Base-by-base conservation (phyloP, 176 grass and related monocot genomes). In the Poa annua region DNA sequence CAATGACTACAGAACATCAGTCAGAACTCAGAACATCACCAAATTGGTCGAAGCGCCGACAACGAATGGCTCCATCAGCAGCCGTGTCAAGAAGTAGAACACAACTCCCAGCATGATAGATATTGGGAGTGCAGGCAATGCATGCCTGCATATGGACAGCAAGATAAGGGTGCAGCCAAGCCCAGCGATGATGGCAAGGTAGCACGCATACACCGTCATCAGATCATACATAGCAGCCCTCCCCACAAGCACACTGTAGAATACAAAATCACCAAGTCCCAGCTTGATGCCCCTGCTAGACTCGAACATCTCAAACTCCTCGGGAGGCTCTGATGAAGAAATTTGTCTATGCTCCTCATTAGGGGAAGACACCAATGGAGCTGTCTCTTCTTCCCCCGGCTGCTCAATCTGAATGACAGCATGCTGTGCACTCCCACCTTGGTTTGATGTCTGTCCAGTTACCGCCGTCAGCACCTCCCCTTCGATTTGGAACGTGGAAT, bases 161-260 rank as follows among this genome's bases (percentile, higher is more conserved):
- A 99, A 84, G 69, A 99, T 92, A 54, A 99, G 91, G 81, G 96
- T 99, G 87, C 96, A 99, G n/a, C 91, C 96, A 44, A 99, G 93
- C 36, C 96, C 96, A 20, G 96, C 88, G 83, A 99, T 93, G 78
- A 96, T 99, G 42, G 93, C 96, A 61, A 99, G 93, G 83, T 99
- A 99, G 83, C 96, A 99, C n/a, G 96, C 96, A 78, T 96, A 99
- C 15, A 99, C 96, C 3, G 93, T 99, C 93, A 96, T 99, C 75
- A 99, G 78, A 87, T 96, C 96, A 72, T 99, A 99, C 96, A 99
- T 99, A 0, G 96, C 93, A 50, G 96, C 96, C 71, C 93, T 94
- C 82, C 96, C 96, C 41, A 96, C 96, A 51, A 99, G 90, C 61
- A 99, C 96, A 24, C 93, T 99, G 57, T 96, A 99, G 89, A 96